Base-by-base conservation (phyloP, 75 land plant genomes). In the Azolla pinnata region DNA sequence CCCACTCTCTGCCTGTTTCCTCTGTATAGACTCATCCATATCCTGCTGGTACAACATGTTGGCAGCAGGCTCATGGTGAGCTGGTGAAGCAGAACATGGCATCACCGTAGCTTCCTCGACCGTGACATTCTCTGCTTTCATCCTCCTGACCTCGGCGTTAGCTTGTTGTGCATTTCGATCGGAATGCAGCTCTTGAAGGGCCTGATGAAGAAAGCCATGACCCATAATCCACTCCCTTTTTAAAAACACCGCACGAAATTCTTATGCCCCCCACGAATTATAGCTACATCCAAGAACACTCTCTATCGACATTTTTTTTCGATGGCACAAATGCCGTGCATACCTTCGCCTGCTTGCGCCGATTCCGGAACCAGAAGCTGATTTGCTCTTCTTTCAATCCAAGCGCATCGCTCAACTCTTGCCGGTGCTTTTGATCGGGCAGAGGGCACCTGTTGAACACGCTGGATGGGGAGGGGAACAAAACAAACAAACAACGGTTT, bases 291-390 rank as follows among this genome's bases (percentile, higher is more conserved):
- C 42, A 38, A 38, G 7, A 7, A 7, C 7, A 7, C 14, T 38
- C 7, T 38, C 14, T 38, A 38, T 38, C 14, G 42, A 38, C 7
- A 38, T 38, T 7, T 14, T 38, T 7, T 14, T 38, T 38, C 42
- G 42, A 38, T 7, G 42, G 14, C 42, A 38, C 10, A 46, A 46
- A 17, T 46, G 49, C 2, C 4, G 21, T 17, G 10, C 49, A 46
- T 18, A 46, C 63, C 63, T 61, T 61, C 44, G 45, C 19, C 31
- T 61, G 63, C 18, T 24, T 61, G 1, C 63, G 34, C 16, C 63
- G 14, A 45, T 61, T 61, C 52, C 45, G 63, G 28, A 61, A 61
- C 63, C 63, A 61, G 21, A 61, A 61, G 16, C 45, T 61, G 57
- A 61, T 54, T 47, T 61, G 63, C 30, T 23, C 24, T 19, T 38